phyloP scores from a whole-genome alignment of 202 grass and related monocot genomes.

The Schoenoplectus triqueter region DNA sequence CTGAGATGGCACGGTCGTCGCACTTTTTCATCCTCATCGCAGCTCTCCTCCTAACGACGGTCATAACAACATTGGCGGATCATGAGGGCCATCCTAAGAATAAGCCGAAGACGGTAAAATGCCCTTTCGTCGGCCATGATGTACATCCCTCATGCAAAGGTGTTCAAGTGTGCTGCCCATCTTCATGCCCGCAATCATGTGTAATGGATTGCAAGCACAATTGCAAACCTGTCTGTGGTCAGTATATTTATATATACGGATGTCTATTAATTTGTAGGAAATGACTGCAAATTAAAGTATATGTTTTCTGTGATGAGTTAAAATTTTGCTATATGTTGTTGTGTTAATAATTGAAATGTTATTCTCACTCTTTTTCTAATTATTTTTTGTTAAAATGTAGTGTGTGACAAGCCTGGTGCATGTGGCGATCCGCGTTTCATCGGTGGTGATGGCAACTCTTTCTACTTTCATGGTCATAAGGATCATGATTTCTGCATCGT shows the following conservation, averaged over 20 bases:
- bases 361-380: background rate
- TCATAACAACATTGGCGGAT: background rate
- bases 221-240: slow-evolving; percentile 38
- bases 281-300: background rate
- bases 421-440: slow-evolving; percentile 51
- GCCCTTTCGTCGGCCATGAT: background rate
- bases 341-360: background rate
- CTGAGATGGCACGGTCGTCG: background rate
- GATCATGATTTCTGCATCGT: too few species aligned
- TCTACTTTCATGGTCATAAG: slow-evolving; percentile 14
- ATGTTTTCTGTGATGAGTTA: background rate
- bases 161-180: background rate
- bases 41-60: background rate
- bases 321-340: background rate
- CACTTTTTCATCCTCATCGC: background rate
- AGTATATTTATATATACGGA: background rate
- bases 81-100: too few species aligned
- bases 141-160: background rate
- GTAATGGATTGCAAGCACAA: slow-evolving; percentile 33
- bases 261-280: background rate
- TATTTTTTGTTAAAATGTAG: slow-evolving; percentile 12
- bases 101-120: background rate
- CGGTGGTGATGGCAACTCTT: slow-evolving; percentile 44
- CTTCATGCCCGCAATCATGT: background rate
- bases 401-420: slow-evolving; percentile 53